These are phyloP conservation scores for Monascus purpureus DNA, from an alignment of 495 filamentous ascomycete genomes.

Conservation along the genomic window DNA sequence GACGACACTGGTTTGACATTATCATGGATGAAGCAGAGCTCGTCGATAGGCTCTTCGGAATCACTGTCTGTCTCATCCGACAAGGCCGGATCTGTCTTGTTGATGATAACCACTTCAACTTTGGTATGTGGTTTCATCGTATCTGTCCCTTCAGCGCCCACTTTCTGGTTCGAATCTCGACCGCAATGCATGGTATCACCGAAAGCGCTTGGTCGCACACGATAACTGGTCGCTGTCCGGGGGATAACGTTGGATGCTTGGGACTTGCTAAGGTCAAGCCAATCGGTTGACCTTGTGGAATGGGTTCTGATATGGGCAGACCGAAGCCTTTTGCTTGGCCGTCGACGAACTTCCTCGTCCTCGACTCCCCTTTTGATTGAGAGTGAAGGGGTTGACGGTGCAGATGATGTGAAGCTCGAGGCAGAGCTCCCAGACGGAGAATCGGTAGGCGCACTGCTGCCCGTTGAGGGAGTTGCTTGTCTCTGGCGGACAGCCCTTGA, in stretches of 20 bases:
- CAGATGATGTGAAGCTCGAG: conserved; percentile 22
- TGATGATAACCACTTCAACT: conserved; percentile 27
- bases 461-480: conserved; percentile 9
- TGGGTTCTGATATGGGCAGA: conserved; percentile 1
- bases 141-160: not conserved
- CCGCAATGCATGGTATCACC: not conserved
- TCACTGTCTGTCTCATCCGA: not conserved
- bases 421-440: conserved; percentile 6
- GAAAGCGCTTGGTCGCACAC: not conserved
- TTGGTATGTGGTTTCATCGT: conserved; percentile 3
- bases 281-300: not conserved
- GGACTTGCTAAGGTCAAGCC: not conserved
- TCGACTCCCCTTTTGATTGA: conserved; percentile 10
- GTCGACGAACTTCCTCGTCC: conserved; percentile 5
- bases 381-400: conserved; percentile 18
- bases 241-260: not conserved
- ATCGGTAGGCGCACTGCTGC: conserved; percentile 12
- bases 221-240: not conserved
- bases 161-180: not conserved
- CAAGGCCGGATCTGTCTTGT: conserved; percentile 6
- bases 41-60: not conserved
- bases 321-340: conserved; percentile 17
- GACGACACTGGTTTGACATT: not conserved
- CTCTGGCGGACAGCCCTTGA: not conserved
- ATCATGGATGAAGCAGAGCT: not conserved